Evolutionary conservation across 768 basidiomycete species (phyloP), one percentile per base, ranked within the genome.

Genomic region (Crepidotus variabilis): DNA sequence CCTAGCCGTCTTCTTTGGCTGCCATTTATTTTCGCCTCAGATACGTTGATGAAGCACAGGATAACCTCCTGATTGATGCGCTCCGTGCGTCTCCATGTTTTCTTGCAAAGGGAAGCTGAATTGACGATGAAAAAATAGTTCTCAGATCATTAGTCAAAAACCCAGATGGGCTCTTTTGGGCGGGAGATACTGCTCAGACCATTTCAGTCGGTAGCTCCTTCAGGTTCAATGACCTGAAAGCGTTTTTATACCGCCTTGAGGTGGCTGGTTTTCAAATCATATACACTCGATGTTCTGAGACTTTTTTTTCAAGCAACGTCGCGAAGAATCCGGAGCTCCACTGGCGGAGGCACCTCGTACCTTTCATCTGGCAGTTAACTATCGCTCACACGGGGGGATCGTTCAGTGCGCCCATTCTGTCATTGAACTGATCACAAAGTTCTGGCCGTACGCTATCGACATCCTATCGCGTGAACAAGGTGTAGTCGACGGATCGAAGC

Each of bases 101-200:
- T 16, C 20, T 24, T 36, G 20, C 36, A 50, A 36, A 46, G 18
- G 16, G n/a, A 47, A 2, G 24, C 35, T 16, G 50, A 28, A 28
- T 8, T 28, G 28, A 28, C 28, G 8, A 28, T 28, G 4, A 28
- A 3, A 3, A 28, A 28, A 28, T 47, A 90, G 88, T 90, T 1
- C 67, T 90, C 43, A 71, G 86, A 32, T 72, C 73, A 0, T 65
- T 90, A 16, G 88, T 85, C 59, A 68, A 67, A 11, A 88, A 89
- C 62, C 78, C 81, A 0, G 72, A 87, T 52, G 88, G 88, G 0
- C 67, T 89, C 21, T 86, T 90, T 60, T 90, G 87, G 86, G 88
- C 87, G 1, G 89, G 89, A 0, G 89, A 91, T 63, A 90, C 89
- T 0, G 87, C 89, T 0, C 88, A 91, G 61, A 87, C 88, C 0